These are phyloP conservation scores for Fraxinus platypoda DNA, from an alignment of 305 asterid genomes.

Conservation along the genomic window DNA sequence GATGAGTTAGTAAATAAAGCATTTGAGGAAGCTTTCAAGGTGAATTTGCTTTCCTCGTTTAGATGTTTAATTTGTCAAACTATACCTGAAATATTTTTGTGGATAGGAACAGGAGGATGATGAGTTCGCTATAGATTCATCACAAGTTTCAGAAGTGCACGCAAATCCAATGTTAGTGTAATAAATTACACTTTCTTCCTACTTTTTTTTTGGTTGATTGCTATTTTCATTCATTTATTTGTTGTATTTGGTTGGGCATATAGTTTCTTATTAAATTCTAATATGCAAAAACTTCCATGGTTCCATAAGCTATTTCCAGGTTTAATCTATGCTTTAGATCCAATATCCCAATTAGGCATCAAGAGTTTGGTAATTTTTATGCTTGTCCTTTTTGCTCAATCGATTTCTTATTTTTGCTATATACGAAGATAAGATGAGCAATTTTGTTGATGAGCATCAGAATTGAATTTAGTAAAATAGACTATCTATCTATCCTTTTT, in stretches of 20 bases:
- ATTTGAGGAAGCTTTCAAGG: slow-evolving; percentile 81
- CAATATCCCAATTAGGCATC: not conserved
- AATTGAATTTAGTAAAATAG: not conserved
- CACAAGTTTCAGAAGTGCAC: slow-evolving; percentile 36
- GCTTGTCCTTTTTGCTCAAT: not conserved
- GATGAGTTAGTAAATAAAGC: slow-evolving; percentile 77
- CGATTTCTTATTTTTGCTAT: not conserved
- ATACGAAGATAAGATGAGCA: not conserved
- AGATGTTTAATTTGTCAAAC: slow-evolving; percentile 11
- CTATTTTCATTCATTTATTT: not conserved
- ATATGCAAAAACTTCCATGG: not conserved
- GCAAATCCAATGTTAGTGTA: slow-evolving; percentile 45
- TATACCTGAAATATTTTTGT: slow-evolving; percentile 13
- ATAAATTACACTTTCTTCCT: not conserved
- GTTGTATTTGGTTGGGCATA: not conserved
- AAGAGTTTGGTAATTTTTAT: not conserved
- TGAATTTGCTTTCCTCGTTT: slow-evolving; percentile 21
- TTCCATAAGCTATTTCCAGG: not conserved
- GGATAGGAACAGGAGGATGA: slow-evolving; percentile 40
- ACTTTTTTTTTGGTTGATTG: not conserved
- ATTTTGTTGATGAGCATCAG: not conserved
- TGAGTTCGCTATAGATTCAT: slow-evolving; percentile 34
- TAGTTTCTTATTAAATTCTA: not conserved
- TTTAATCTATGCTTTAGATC: not conserved
- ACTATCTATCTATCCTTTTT: not conserved